Percentiles rank a stretch among this genome's conserved stretches.
phyloP scores from a whole-genome alignment of 179 eudicot genomes.

The Heliamphora pulchella region DNA sequence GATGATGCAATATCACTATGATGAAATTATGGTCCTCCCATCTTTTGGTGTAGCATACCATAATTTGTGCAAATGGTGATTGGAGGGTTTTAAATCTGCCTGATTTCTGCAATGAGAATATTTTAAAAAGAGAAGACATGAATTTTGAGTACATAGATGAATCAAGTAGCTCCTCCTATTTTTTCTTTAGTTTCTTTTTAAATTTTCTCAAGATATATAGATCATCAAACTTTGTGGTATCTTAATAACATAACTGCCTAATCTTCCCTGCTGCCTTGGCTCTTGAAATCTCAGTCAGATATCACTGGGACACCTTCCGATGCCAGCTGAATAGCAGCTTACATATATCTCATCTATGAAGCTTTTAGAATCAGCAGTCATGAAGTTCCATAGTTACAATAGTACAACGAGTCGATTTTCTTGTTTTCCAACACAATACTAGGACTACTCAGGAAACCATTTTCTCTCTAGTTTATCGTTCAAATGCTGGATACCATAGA shows the following conservation, averaged over 20 bases:
- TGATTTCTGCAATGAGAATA: neutral
- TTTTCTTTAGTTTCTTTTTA: neutral
- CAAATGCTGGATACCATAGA: neutral
- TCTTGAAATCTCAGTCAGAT: neutral
- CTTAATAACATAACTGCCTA: neutral
- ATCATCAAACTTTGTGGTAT: neutral
- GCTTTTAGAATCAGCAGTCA: neutral
- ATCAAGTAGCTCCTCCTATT: neutral
- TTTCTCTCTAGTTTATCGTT: neutral
- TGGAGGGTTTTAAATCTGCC: neutral
- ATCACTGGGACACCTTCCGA: neutral
- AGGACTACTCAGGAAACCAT: neutral
- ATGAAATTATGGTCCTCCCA: neutral
- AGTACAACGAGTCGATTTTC: too few species aligned
- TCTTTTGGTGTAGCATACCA: too few species aligned
- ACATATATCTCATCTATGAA: neutral
- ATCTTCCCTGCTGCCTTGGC: neutral
- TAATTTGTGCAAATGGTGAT: neutral
- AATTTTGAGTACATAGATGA: neutral
- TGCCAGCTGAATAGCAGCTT: neutral
- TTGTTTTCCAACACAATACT: neutral
- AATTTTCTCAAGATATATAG: neutral
- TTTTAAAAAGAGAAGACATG: neutral
- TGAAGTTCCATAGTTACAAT: too few species aligned
- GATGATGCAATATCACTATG: neutral